Conservation (phyloP, 177 flowering plant species). For the Vitis hybrid region DNA sequence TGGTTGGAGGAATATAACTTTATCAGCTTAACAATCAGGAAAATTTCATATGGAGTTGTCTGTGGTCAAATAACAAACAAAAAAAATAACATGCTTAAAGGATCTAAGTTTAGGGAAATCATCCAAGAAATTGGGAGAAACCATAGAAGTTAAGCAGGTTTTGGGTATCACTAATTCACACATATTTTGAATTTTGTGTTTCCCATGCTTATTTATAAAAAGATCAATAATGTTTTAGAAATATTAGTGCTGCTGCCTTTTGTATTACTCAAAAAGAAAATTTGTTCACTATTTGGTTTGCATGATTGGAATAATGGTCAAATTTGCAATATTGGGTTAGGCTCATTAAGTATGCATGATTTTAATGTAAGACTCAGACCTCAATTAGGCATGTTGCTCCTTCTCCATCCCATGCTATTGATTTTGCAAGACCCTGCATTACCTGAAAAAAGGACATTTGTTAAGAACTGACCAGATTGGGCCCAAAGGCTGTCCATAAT, state of each 20-base stretch:
- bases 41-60: not conserved
- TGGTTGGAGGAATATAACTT: not conserved
- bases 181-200: not conserved
- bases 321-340: not conserved
- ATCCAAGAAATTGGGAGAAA: not conserved
- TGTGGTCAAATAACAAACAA: not conserved
- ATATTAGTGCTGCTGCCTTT: not conserved
- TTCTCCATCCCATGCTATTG: conserved; percentile 99
- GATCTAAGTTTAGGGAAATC: not conserved
- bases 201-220: not conserved
- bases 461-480: not conserved
- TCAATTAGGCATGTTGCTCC: conserved; percentile 98
- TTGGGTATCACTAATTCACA: too few relatives aligned
- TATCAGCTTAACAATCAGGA: not conserved
- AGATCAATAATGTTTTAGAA: not conserved
- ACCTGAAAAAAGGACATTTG: conserved; percentile 48
- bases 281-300: not conserved
- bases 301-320: not conserved
- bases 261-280: not conserved
- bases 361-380: conserved; percentile 35
- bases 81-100: not conserved
- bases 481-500: not conserved
- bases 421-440: conserved; percentile 98
- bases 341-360: not conserved
- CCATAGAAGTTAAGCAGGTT: not conserved